A percentile compares a stretch with the other conserved stretches of the same genome.
These are phyloP conservation scores for Xylaria longipes DNA, from an alignment of 495 filamentous ascomycete species.

Conservation along the genomic window DNA sequence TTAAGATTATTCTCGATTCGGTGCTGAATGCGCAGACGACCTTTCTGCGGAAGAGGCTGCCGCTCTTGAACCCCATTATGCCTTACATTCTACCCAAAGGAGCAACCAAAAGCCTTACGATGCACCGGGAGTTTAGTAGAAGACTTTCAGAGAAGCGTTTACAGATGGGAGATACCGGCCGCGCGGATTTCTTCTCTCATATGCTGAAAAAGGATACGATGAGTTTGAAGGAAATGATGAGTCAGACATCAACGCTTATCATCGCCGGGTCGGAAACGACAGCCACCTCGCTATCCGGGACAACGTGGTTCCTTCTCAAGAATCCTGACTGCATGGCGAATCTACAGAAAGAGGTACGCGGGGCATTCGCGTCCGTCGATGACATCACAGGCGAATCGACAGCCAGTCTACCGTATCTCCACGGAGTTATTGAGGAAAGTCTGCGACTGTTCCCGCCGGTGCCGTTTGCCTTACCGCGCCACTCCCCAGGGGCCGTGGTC, in stretches of 20 bases:
- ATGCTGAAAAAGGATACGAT: slow-evolving; percentile 24
- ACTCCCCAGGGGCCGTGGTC: slow-evolving; percentile 33
- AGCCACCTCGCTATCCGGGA: slow-evolving; percentile 54
- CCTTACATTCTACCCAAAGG: slow-evolving; percentile 16
- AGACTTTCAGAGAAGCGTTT: slow-evolving; percentile 12
- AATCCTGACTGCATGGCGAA: slow-evolving; percentile 33
- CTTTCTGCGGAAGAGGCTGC: background rate
- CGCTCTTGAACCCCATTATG: background rate
- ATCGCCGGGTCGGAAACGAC: slow-evolving; percentile 62
- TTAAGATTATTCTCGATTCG: slow-evolving; percentile 22
- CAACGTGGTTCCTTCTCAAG: slow-evolving; percentile 51
- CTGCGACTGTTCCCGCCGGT: slow-evolving; percentile 30
- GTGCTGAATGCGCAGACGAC: slow-evolving; percentile 1
- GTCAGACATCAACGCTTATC: slow-evolving; percentile 36
- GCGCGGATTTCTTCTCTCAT: slow-evolving; percentile 27
- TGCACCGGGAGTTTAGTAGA: slow-evolving; percentile 3
- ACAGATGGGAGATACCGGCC: slow-evolving; percentile 20
- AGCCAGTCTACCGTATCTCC: slow-evolving; percentile 44
- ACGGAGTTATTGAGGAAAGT: slow-evolving; percentile 48
- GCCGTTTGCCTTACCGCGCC: background rate
- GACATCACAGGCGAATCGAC: slow-evolving; percentile 50
- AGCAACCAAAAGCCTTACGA: slow-evolving; percentile 2
- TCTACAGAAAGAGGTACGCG: slow-evolving; percentile 57
- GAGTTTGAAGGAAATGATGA: slow-evolving; percentile 23
- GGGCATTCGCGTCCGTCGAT: slow-evolving; percentile 47